Percentiles rank a stretch among this genome's conserved stretches.
phyloP scores from a whole-genome alignment of 495 filamentous ascomycete species.

The Penicillium flavigenum region DNA sequence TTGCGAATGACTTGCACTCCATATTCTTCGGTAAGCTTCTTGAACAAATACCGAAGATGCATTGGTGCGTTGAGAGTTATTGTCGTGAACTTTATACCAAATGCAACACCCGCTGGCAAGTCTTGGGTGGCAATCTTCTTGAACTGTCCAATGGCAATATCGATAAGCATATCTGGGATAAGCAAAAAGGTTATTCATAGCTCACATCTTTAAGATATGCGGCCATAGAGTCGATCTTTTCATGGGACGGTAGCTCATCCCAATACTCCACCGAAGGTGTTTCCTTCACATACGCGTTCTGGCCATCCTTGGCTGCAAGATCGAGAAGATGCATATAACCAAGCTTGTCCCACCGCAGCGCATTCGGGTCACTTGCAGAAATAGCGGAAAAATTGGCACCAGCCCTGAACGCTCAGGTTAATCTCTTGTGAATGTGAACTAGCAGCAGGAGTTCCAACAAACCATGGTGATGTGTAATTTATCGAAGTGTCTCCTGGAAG shows the following conservation, averaged over 20 bases:
- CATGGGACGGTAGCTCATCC: conserved; percentile 27
- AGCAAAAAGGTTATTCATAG: not conserved
- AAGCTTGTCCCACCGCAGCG: conserved; percentile 30
- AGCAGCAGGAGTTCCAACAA: conserved; percentile 3
- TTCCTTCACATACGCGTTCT: conserved; percentile 25
- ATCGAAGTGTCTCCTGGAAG: conserved; percentile 31
- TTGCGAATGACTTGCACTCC: conserved; percentile 27
- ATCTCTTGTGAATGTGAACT: not conserved
- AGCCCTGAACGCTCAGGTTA: conserved; percentile 20
- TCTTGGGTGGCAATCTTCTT: conserved; percentile 19
- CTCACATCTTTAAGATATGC: conserved; percentile 35
- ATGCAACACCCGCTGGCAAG: conserved; percentile 27
- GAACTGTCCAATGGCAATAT: conserved; percentile 1
- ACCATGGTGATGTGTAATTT: conserved; percentile 39
- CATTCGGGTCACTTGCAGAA: conserved; percentile 32
- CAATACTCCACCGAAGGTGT: conserved; percentile 31
- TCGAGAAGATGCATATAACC: conserved; percentile 30
- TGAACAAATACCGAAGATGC: conserved; percentile 22
- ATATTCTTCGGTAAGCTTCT: conserved; percentile 14
- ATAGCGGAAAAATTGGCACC: conserved; percentile 39
- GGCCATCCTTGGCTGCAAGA: conserved; percentile 23
- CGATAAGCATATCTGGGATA: not conserved
- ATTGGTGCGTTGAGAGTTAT: conserved; percentile 33
- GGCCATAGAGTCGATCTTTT: conserved; percentile 31
- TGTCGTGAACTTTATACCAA: conserved; percentile 31